phyloP scores from a whole-genome alignment of 805 yeast genomes.

The Candida parachauliodes region DNA sequence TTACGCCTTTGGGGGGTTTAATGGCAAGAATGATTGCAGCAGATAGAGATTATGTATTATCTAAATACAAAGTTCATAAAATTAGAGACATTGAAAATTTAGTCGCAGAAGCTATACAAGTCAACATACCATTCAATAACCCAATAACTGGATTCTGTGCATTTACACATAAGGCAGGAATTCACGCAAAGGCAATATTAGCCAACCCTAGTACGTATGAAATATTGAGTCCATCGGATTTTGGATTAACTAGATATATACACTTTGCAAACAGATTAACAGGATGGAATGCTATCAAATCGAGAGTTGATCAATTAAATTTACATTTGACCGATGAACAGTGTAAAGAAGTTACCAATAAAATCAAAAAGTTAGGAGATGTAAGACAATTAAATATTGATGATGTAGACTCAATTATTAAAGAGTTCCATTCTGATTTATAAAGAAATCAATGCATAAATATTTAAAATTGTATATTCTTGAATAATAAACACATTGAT shows the following conservation, averaged over 20 bases:
- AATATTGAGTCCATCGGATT: constrained; percentile 90
- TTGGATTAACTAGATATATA: constrained; percentile 92
- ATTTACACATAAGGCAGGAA: constrained; percentile 98
- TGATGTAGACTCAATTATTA: constrained; percentile 95
- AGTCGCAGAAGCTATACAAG: constrained; percentile 97
- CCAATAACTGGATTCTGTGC: constrained; percentile 99
- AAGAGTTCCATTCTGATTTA: constrained; percentile 78
- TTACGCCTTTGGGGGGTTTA: constrained; percentile 94
- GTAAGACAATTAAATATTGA: constrained; percentile 91
- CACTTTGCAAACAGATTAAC: constrained; percentile 98
- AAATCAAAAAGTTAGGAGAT: constrained; percentile 93
- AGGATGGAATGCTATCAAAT: constrained; percentile 98
- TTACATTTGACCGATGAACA: constrained; percentile 86
- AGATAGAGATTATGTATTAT: constrained; percentile 90
- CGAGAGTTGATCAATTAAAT: constrained; percentile 96
- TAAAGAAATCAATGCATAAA: not conserved
- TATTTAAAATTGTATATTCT: constrained; percentile 3
- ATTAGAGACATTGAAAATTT: constrained; percentile 92
- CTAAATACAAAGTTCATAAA: constrained; percentile 93
- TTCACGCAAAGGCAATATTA: constrained; percentile 96
- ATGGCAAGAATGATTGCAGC: constrained; percentile 99
- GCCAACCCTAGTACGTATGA: constrained; percentile 99
- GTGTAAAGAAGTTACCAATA: constrained; percentile 89
- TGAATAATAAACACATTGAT: constrained; percentile 13
- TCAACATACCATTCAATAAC: constrained; percentile 95